Conservation (phyloP, 768 basidiomycete genomes). For the Tephrocybe sp. region DNA sequence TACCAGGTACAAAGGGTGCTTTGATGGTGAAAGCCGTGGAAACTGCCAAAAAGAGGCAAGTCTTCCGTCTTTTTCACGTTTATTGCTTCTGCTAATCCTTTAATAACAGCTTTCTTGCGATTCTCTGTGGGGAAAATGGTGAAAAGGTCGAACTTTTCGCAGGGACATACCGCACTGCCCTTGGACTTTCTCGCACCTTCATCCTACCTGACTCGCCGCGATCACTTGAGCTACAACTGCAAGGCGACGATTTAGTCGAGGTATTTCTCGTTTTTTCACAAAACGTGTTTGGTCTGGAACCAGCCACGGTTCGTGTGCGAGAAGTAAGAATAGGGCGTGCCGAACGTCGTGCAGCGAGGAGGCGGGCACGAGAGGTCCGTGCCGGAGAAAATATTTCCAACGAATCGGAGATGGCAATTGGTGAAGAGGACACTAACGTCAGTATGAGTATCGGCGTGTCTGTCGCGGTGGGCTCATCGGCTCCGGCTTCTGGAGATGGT, state of each 20-base stretch:
- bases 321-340: constrained; percentile 90
- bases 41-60: constrained; percentile 82
- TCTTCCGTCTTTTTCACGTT: constrained; percentile 6
- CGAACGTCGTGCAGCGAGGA: constrained; percentile 79
- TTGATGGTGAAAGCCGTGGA: constrained; percentile 84
- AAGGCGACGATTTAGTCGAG: constrained; percentile 91
- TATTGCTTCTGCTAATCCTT: neutral
- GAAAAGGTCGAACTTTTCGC: constrained; percentile 94
- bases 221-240: constrained; percentile 82
- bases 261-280: constrained; percentile 89
- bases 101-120: constrained; percentile 85
- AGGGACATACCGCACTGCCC: constrained; percentile 85
- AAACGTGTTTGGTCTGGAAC: constrained; percentile 90
- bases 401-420: constrained; percentile 39
- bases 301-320: constrained; percentile 90
- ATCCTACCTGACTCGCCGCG: constrained; percentile 89
- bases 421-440: constrained; percentile 55
- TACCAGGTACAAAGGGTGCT: constrained; percentile 87
- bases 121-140: constrained; percentile 87
- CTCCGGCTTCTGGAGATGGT: constrained; percentile 32
- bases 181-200: constrained; percentile 88
- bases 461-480: constrained; percentile 40
- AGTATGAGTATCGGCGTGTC: constrained; percentile 65
- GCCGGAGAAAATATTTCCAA: constrained; percentile 45
- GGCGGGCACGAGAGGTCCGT: constrained; percentile 70